Base-by-base conservation (phyloP, 208 protist species). In the Polymyxa betae region DNA sequence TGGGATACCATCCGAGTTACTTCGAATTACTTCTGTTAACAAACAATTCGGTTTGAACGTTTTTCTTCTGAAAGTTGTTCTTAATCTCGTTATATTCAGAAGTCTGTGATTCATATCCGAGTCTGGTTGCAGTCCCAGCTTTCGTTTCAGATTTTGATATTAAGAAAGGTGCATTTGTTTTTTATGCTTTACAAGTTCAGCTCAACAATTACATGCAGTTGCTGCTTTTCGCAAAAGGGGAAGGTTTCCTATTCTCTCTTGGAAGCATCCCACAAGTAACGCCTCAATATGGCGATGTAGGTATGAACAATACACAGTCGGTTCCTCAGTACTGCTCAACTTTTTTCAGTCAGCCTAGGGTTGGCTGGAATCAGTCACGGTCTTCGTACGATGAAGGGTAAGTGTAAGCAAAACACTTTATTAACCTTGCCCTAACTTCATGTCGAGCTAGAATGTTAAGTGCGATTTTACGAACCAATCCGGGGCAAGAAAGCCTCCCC, bases 281-380 rank as follows among this genome's bases (percentile, higher is more conserved):
- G 54, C 54, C 20, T 66, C 54, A 16, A 66, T 66, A 16, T 66
- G 54, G 54, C 54, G 54, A 66, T 66, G 54, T 29, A 66, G 54
- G 54, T 66, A 16, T 32, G 54, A 29, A 29, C 54, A 16, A 29
- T 66, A 29, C 54, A 29, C 54, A 29, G 29, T 66, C 54, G 54
- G 54, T 66, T 66, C 20, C 54, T 16, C 20, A 66, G 20, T 16
- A 66, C 54, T 66, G 54, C 16, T 29, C 54, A 32, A 29, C 20
- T 29, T 16, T 16, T 32, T 66, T 29, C 29, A 66, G 54, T 66
- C 54, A 66, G 29, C 54, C 54, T 16, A 66, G 29, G 29, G 54
- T 66, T 16, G 54, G 54, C 20, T 66, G 54, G 54, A 66, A 66
- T 66, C 54, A 66, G 54, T 66, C 54, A 29, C 54, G 54, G 54